Evolutionary conservation across 352 stramenopile genomes (phyloP).

Genomic region (Phytopythium vexans): DNA sequence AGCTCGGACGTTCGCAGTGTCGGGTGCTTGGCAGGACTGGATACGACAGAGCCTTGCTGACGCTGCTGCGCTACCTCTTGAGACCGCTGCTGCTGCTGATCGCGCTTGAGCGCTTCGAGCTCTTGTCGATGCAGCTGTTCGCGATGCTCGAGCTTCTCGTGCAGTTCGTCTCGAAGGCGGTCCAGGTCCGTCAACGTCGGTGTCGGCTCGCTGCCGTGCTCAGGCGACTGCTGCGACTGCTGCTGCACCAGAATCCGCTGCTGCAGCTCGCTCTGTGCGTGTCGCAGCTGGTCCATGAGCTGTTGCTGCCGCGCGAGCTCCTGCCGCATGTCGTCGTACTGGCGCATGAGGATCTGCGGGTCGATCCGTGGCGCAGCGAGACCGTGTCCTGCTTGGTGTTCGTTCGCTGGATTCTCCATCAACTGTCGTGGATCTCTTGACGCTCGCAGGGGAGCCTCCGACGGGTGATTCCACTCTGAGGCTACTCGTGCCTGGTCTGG

Average conservation of each 20-base stretch:
- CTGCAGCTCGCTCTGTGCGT: slow-evolving; percentile 42
- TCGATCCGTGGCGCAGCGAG: slow-evolving; percentile 10
- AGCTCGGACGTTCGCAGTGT: too few species aligned
- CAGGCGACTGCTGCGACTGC: slow-evolving; percentile 4
- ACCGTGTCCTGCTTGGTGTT: too few species aligned
- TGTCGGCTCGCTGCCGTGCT: slow-evolving; percentile 18
- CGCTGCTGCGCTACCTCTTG: slow-evolving; percentile 11
- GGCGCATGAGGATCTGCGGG: slow-evolving; percentile 19
- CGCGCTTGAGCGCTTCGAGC: slow-evolving; percentile 25
- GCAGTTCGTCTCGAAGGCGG: slow-evolving; percentile 46
- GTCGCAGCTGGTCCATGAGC: slow-evolving; percentile 47
- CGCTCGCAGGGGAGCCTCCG: too few species aligned
- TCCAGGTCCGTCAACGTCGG: slow-evolving; percentile 57
- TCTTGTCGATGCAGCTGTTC: slow-evolving; percentile 49
- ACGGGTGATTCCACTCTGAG: too few species aligned
- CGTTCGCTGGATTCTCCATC: too few species aligned
- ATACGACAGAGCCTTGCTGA: neutral
- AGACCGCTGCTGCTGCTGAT: slow-evolving; percentile 23
- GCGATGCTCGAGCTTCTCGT: slow-evolving; percentile 44
- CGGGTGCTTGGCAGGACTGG: too few species aligned
- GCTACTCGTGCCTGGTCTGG: too few species aligned
- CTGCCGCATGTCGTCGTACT: slow-evolving; percentile 55
- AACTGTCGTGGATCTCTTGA: too few species aligned
- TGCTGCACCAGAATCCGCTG: slow-evolving; percentile 34
- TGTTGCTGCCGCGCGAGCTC: slow-evolving; percentile 47